Evolutionary conservation across 1,139 yeast species (phyloP).

Genomic region (Suhomyces coccinellae): DNA sequence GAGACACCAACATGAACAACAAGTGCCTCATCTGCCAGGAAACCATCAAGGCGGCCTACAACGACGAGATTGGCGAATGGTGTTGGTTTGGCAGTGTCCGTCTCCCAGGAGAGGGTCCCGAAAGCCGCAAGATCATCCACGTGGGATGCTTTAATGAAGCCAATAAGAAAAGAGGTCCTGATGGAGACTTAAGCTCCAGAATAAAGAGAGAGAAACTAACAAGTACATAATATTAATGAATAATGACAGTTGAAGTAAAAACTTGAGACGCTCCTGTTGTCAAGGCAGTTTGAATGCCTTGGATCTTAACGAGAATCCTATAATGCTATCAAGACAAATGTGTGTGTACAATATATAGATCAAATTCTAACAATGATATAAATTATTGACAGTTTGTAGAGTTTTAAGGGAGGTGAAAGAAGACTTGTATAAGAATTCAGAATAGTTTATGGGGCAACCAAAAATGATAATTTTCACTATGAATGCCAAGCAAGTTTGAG

Average conservation of each 20-base stretch:
- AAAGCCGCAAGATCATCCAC: slow-evolving; percentile 62
- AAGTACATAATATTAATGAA: slow-evolving; percentile 5
- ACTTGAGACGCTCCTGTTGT: not conserved
- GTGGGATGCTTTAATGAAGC: slow-evolving; percentile 81
- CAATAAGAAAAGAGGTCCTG: slow-evolving; percentile 36
- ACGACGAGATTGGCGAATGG: slow-evolving; percentile 94
- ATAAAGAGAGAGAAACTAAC: slow-evolving; percentile 31
- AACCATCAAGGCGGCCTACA: slow-evolving; percentile 72
- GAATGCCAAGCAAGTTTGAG: too few species aligned
- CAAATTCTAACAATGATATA: too few species aligned
- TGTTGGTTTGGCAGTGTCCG: slow-evolving; percentile 82
- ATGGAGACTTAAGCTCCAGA: slow-evolving; percentile 34
- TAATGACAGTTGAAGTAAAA: slow-evolving; percentile 5
- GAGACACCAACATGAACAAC: slow-evolving; percentile 63
- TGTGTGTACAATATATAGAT: too few species aligned
- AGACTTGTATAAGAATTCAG: too few species aligned
- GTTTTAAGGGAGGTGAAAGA: too few species aligned
- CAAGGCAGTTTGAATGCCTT: too few species aligned
- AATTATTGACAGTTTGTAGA: too few species aligned
- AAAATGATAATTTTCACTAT: too few species aligned
- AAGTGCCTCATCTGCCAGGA: slow-evolving; percentile 90
- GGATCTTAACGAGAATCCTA: too few species aligned
- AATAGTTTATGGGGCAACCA: too few species aligned
- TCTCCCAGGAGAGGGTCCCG: slow-evolving; percentile 55
- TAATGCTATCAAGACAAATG: too few species aligned